phyloP scores from a whole-genome alignment of 805 yeast genomes.

The Grigorovia yakushimaensis region DNA sequence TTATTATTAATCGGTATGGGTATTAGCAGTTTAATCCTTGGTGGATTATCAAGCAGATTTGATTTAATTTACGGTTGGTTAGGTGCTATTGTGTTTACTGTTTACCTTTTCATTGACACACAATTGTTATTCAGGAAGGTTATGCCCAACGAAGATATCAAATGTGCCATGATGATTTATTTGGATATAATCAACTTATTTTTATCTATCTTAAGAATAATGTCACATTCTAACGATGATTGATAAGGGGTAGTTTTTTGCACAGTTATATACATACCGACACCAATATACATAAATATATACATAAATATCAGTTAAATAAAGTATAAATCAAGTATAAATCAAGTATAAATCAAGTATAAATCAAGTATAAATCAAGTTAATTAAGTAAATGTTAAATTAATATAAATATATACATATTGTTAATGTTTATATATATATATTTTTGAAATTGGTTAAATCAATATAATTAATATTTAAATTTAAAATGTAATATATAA shows the following conservation, averaged over 20 bases:
- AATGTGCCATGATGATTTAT: constrained; percentile 68
- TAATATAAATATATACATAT: neutral
- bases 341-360: too few species aligned
- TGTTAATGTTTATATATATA: too few species aligned
- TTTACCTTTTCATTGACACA: constrained; percentile 71
- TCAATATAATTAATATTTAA: neutral
- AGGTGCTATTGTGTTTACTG: constrained; percentile 66
- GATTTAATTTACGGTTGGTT: constrained; percentile 60
- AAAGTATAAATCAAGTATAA: too few species aligned
- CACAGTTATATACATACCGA: neutral
- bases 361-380: too few species aligned
- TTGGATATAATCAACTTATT: constrained; percentile 78
- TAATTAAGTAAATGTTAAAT: neutral
- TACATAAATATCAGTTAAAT: neutral
- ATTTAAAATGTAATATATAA: neutral
- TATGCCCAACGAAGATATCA: constrained; percentile 78
- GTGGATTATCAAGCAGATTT: constrained; percentile 43
- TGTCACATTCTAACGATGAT: constrained; percentile 26
- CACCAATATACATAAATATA: neutral
- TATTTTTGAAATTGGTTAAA: neutral
- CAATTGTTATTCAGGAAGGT: constrained; percentile 65
- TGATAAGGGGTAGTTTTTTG: too few species aligned
- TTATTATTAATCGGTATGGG: constrained; percentile 68
- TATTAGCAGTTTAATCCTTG: constrained; percentile 51
- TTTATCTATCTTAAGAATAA: constrained; percentile 59